Percentiles rank a stretch among this genome's conserved stretches.
Conservation (phyloP, 2,329 filamentous ascomycete species). For the Fusarium chuoi region DNA sequence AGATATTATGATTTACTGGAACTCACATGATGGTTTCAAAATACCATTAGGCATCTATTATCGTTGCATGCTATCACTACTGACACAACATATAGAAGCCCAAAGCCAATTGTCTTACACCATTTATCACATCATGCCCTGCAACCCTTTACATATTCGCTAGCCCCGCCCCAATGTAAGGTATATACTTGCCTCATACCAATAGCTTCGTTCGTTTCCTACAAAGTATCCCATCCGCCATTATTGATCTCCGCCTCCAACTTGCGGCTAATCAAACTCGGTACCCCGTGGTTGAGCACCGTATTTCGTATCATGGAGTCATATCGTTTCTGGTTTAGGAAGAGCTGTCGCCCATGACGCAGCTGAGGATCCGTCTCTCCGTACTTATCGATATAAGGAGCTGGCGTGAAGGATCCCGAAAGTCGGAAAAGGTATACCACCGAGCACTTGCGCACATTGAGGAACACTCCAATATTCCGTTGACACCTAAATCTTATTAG, state of each 20-base stretch:
- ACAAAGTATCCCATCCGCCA: slow-evolving; percentile 89
- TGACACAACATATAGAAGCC: slow-evolving; percentile 1
- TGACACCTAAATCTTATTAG: slow-evolving; percentile 74
- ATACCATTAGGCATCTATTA: slow-evolving; percentile 4
- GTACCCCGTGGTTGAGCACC: slow-evolving; percentile 88
- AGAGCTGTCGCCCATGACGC: slow-evolving; percentile 86
- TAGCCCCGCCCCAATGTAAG: not conserved
- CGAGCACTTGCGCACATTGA: slow-evolving; percentile 96
- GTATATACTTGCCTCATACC: not conserved
- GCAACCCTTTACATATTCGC: not conserved
- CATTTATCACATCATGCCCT: not conserved
- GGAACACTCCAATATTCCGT: slow-evolving; percentile 88
- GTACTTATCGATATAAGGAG: slow-evolving; percentile 95
- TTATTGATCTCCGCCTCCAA: slow-evolving; percentile 97
- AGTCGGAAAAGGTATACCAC: slow-evolving; percentile 85
- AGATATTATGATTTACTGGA: not conserved
- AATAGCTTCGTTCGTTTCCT: slow-evolving; percentile 8
- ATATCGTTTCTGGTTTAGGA: slow-evolving; percentile 92
- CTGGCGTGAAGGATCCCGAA: slow-evolving; percentile 85
- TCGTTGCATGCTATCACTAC: slow-evolving; percentile 9
- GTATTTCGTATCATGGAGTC: slow-evolving; percentile 86
- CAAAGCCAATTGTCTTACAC: slow-evolving; percentile 1
- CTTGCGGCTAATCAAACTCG: slow-evolving; percentile 88
- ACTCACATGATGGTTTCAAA: not conserved
- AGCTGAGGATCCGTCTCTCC: slow-evolving; percentile 95